Evolutionary conservation across 148 eudicot genomes (phyloP).

Genomic region (Rhododendron ferrugineum): DNA sequence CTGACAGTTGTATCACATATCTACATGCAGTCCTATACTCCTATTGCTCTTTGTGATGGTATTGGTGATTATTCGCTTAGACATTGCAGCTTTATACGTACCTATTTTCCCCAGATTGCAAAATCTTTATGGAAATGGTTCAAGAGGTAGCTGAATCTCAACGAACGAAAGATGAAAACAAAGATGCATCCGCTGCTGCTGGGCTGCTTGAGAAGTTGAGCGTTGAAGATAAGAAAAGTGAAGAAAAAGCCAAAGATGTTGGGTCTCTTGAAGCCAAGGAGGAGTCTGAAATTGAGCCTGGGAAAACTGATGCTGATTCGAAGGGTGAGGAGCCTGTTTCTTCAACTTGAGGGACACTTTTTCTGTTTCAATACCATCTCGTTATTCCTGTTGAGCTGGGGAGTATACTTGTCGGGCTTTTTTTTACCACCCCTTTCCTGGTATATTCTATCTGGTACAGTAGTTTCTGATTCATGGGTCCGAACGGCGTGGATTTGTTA

Average conservation of each 20-base stretch:
- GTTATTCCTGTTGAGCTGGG: neutral
- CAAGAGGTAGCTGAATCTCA: conserved; percentile 78
- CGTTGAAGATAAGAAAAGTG: conserved; percentile 44
- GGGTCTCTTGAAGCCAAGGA: conserved; percentile 20
- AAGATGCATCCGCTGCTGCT: conserved; percentile 59
- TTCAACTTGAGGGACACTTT: conserved; percentile 18
- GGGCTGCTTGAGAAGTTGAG: conserved; percentile 58
- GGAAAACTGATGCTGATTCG: conserved; percentile 27
- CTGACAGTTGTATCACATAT: neutral
- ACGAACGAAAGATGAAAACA: conserved; percentile 40
- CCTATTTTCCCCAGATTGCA: conserved; percentile 44
- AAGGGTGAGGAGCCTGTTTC: conserved; percentile 33
- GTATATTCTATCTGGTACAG: neutral
- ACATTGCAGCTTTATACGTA: neutral
- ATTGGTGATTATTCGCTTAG: neutral
- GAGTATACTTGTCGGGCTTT: conserved; percentile 13
- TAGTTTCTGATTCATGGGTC: conserved; percentile 2
- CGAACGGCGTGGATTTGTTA: neutral
- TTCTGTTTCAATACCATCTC: conserved; percentile 5
- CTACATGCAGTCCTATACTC: neutral
- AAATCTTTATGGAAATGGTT: conserved; percentile 61
- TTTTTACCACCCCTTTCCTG: neutral
- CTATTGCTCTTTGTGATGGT: neutral
- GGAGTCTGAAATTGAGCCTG: conserved; percentile 21
- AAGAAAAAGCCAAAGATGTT: conserved; percentile 30